phyloP scores from a whole-genome alignment of 2,329 filamentous ascomycete genomes.

The Aspergillus ustus region DNA sequence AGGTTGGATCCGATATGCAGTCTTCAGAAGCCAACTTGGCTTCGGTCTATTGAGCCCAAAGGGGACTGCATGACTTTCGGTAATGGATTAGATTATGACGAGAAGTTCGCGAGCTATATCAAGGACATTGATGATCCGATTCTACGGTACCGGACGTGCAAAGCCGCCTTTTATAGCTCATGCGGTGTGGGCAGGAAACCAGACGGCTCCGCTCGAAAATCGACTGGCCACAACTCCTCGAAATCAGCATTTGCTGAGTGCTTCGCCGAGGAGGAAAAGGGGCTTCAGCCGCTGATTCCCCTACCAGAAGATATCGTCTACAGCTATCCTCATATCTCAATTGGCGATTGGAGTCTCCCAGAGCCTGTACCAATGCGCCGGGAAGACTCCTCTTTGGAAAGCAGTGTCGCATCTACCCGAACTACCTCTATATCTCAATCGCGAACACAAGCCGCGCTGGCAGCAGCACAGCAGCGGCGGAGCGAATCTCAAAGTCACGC shows the following conservation, averaged over 20 bases:
- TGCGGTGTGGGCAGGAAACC: constrained; percentile 51
- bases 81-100: constrained; percentile 49
- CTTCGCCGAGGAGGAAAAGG: constrained; percentile 49
- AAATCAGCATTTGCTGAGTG: constrained; percentile 54
- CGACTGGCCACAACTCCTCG: constrained; percentile 50
- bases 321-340: constrained; percentile 45
- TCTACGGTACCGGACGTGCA: constrained; percentile 46
- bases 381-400: constrained; percentile 33
- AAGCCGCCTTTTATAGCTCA: constrained; percentile 48
- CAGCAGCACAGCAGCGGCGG: constrained; percentile 46
- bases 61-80: constrained; percentile 51
- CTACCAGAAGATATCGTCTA: constrained; percentile 52
- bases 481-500: constrained; percentile 51
- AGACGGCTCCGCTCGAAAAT: constrained; percentile 46
- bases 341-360: constrained; percentile 48
- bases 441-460: constrained; percentile 45
- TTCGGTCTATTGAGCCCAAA: constrained; percentile 48
- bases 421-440: constrained; percentile 35
- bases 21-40: constrained; percentile 47
- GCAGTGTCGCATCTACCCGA: constrained; percentile 32
- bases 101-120: constrained; percentile 42
- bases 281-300: constrained; percentile 51
- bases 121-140: constrained; percentile 41
- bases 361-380: constrained; percentile 26
- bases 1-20: constrained; percentile 47